These are phyloP conservation scores for Diaporthe capsici DNA, from an alignment of 2,329 filamentous ascomycete genomes.

Conservation along the genomic window DNA sequence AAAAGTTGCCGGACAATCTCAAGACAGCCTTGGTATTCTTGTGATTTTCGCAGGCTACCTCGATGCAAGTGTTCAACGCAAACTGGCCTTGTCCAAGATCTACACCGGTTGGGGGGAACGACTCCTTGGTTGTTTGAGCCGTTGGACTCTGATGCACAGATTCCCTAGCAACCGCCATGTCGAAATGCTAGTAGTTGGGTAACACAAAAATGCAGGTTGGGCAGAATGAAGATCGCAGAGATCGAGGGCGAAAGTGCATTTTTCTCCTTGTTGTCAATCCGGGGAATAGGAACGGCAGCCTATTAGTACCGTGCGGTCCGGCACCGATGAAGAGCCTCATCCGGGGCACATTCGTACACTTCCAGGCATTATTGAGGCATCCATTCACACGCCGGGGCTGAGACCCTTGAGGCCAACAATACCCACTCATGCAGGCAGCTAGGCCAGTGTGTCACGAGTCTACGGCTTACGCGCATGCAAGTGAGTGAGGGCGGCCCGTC, in stretches of 20 bases:
- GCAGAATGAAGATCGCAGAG: not conserved
- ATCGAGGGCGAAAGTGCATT: not conserved
- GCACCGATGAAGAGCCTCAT: conserved; percentile 16
- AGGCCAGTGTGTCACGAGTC: conserved; percentile 23
- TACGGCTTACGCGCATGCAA: conserved; percentile 16
- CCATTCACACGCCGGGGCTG: conserved; percentile 27
- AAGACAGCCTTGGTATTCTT: conserved; percentile 25
- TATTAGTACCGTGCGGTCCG: conserved; percentile 10
- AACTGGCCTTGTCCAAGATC: conserved; percentile 20
- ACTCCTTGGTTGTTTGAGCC: not conserved
- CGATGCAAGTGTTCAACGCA: conserved; percentile 17
- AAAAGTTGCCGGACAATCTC: conserved; percentile 13
- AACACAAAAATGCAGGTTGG: not conserved
- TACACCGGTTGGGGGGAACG: not conserved
- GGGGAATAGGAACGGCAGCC: not conserved
- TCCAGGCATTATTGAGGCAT: conserved; percentile 28
- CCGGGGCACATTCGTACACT: not conserved
- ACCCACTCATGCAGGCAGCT: conserved; percentile 23
- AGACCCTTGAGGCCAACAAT: conserved; percentile 24
- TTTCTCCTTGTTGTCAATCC: not conserved
- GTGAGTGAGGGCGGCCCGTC: not conserved
- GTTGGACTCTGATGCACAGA: conserved; percentile 15
- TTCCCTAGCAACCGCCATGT: conserved; percentile 17
- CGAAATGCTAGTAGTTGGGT: not conserved
- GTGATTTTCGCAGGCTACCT: conserved; percentile 17